These are phyloP conservation scores for Plasmopara halstedii DNA, from an alignment of 352 stramenopile genomes.

Conservation along the genomic window DNA sequence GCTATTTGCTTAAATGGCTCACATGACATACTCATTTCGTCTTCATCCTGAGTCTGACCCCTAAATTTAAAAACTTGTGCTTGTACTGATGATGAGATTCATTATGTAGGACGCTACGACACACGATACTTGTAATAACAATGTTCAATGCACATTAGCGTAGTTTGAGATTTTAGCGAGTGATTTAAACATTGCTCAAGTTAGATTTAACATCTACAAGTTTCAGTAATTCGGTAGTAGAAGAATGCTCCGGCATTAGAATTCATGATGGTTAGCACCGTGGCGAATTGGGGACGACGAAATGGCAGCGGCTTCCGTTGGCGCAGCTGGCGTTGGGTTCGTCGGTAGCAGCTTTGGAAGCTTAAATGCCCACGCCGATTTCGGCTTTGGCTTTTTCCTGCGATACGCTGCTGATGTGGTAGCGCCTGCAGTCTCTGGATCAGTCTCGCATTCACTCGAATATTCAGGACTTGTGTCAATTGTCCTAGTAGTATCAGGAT, in stretches of 20 bases:
- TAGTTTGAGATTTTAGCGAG: too few species aligned
- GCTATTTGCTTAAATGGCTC: too few species aligned
- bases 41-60: too few species aligned
- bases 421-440: slow-evolving; percentile 23
- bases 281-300: slow-evolving; percentile 31
- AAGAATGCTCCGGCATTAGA: slow-evolving; percentile 25
- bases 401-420: slow-evolving; percentile 26
- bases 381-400: slow-evolving; percentile 28
- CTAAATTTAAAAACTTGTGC: too few species aligned
- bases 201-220: not conserved
- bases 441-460: slow-evolving; percentile 21
- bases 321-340: slow-evolving; percentile 7
- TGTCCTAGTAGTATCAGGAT: slow-evolving; percentile 11
- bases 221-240: slow-evolving; percentile 1
- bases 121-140: too few species aligned
- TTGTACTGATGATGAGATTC: too few species aligned
- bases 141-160: too few species aligned
- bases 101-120: too few species aligned
- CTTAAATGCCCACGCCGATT: slow-evolving; percentile 36
- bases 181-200: not conserved
- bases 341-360: slow-evolving; percentile 33
- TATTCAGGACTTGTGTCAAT: slow-evolving; percentile 23
- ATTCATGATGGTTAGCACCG: slow-evolving; percentile 47
- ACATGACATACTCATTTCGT: too few species aligned
- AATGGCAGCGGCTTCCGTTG: slow-evolving; percentile 19